Conservation (phyloP, 176 grass and related monocot species). For the Oryza australiensis region DNA sequence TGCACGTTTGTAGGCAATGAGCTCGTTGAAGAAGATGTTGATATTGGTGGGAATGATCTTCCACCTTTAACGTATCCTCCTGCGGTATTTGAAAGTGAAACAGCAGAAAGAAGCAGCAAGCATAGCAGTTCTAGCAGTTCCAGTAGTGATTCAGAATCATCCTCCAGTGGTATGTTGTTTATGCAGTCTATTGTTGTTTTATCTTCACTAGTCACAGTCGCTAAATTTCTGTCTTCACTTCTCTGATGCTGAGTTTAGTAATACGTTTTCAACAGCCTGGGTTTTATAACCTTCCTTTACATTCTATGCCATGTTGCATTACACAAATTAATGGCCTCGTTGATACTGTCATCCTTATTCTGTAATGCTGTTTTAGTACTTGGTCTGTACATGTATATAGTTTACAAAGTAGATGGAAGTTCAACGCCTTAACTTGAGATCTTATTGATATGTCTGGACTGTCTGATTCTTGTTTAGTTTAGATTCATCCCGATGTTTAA, state of each 20-base stretch:
- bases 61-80: constrained; percentile 69
- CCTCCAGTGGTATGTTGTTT: constrained; percentile 81
- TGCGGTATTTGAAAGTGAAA: constrained; percentile 82
- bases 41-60: constrained; percentile 90
- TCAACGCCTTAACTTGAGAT: constrained; percentile 19
- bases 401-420: neutral
- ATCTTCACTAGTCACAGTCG: constrained; percentile 14
- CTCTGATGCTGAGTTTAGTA: neutral
- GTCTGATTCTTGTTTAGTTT: constrained; percentile 19
- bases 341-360: neutral
- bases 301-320: neutral
- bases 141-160: constrained; percentile 77
- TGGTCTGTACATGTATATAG: constrained; percentile 1
- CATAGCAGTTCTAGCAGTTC: constrained; percentile 90
- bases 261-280: neutral
- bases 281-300: neutral
- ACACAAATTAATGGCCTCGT: neutral
- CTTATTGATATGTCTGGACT: neutral
- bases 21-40: constrained; percentile 74
- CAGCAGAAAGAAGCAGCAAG: constrained; percentile 67
- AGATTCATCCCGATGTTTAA: neutral
- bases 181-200: constrained; percentile 23
- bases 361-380: constrained; percentile 5
- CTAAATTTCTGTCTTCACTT: neutral
- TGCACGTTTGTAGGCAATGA: constrained; percentile 60